Conservation (phyloP, 805 yeast species). For the Nakazawaea anatomiae region DNA sequence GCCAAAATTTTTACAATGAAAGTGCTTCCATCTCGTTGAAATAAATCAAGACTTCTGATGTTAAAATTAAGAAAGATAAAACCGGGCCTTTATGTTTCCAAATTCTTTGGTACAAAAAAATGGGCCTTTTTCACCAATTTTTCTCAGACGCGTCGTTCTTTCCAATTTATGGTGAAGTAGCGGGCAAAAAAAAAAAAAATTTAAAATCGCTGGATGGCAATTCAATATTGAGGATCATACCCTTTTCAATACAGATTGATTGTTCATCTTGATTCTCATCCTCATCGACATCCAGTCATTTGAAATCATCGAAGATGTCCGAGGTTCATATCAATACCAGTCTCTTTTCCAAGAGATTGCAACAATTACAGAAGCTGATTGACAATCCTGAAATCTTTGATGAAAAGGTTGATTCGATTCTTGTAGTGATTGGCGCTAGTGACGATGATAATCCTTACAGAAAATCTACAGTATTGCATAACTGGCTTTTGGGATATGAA, state of each 20-base stretch:
- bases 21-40: no score
- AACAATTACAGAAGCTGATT: slow-evolving; percentile 30
- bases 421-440: slow-evolving; percentile 77
- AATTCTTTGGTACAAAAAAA: no score
- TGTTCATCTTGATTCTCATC: not conserved
- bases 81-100: no score
- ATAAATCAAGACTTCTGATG: no score
- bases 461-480: slow-evolving; percentile 79
- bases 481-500: slow-evolving; percentile 91
- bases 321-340: slow-evolving; percentile 51
- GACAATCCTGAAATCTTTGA: slow-evolving; percentile 27
- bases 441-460: slow-evolving; percentile 88
- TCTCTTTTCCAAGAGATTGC: slow-evolving; percentile 49
- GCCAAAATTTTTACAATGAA: no score
- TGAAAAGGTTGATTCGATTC: slow-evolving; percentile 37
- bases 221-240: not conserved
- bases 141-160: not conserved
- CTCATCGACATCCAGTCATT: not conserved
- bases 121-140: no score
- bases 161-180: not conserved
- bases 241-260: not conserved
- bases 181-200: not conserved
- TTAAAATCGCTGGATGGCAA: not conserved
- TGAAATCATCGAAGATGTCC: slow-evolving; percentile 32
- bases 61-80: no score